Evolutionary conservation across 345 rosid genomes (phyloP).

Genomic region (Murraya paniculata): DNA sequence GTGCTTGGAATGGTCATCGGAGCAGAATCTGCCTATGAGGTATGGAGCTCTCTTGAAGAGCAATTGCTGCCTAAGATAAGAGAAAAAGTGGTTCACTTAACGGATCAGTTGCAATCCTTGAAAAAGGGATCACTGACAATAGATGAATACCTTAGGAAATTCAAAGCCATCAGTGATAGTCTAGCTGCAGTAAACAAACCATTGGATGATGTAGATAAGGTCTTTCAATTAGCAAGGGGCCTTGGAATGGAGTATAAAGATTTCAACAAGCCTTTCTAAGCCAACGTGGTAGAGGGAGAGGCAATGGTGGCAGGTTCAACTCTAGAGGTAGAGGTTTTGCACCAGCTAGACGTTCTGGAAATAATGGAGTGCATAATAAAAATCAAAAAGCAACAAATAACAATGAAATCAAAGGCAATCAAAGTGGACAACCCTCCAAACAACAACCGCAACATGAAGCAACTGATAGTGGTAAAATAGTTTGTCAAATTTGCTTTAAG

Average conservation of each 20-base stretch:
- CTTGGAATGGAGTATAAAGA: neutral
- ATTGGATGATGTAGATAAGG: neutral
- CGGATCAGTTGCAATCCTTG: too few relatives aligned
- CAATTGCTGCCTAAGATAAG: too few relatives aligned
- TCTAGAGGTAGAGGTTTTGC: neutral
- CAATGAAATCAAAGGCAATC: neutral
- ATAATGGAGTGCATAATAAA: too few relatives aligned
- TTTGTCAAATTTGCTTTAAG: neutral
- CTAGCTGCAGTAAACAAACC: neutral
- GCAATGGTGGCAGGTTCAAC: neutral
- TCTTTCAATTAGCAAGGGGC: neutral
- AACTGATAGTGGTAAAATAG: neutral
- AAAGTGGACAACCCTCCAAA: neutral
- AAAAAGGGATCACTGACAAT: too few relatives aligned
- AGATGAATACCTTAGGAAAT: too few relatives aligned
- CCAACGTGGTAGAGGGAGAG: neutral
- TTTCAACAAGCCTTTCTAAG: too few relatives aligned
- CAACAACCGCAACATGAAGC: too few relatives aligned
- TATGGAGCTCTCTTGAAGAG: too few relatives aligned
- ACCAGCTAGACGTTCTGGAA: neutral
- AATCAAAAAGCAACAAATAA: neutral
- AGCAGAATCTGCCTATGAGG: too few relatives aligned
- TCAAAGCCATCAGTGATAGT: constrained; percentile 1
- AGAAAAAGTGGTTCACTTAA: too few relatives aligned
- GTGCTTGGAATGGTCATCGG: too few relatives aligned